phyloP scores from a whole-genome alignment of 768 basidiomycete species.

The Pulveroboletus sp. region DNA sequence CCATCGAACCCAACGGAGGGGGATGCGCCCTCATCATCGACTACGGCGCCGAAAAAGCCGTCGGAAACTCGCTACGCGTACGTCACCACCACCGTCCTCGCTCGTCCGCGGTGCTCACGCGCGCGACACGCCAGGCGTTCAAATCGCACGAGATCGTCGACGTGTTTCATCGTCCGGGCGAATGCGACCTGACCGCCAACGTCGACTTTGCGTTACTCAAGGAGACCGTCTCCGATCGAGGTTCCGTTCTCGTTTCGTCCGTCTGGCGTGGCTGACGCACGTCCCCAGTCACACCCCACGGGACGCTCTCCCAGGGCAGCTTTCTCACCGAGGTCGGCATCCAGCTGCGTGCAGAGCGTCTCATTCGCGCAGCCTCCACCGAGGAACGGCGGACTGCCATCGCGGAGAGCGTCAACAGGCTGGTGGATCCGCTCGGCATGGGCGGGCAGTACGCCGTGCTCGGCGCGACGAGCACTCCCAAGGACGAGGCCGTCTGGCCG shows the following conservation, averaged over 20 bases:
- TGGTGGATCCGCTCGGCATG: constrained; percentile 84
- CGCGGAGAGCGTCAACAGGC: constrained; percentile 53
- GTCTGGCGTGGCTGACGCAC: constrained; percentile 5
- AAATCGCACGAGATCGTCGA: constrained; percentile 81
- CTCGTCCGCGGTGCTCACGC: not conserved
- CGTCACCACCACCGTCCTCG: constrained; percentile 25
- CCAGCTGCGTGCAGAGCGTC: constrained; percentile 54
- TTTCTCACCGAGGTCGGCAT: constrained; percentile 85
- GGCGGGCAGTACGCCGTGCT: constrained; percentile 83
- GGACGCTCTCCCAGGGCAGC: constrained; percentile 67
- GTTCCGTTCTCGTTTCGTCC: constrained; percentile 37
- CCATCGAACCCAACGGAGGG: constrained; percentile 13
- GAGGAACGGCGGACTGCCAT: constrained; percentile 54
- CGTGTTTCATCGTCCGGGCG: constrained; percentile 79
- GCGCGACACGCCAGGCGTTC: constrained; percentile 64
- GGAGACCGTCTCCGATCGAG: constrained; percentile 66
- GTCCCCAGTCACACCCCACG: constrained; percentile 44
- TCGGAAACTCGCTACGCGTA: constrained; percentile 78
- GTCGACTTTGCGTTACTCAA: constrained; percentile 90
- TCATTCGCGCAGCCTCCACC: constrained; percentile 49
- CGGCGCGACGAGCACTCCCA: constrained; percentile 40
- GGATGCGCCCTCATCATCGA: constrained; percentile 82
- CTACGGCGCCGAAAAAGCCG: constrained; percentile 74
- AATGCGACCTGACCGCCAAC: constrained; percentile 92
- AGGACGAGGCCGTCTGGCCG: constrained; percentile 28